phyloP scores from a whole-genome alignment of 2,329 filamentous ascomycete genomes.

The Paecilomyces dactylethromorphus region DNA sequence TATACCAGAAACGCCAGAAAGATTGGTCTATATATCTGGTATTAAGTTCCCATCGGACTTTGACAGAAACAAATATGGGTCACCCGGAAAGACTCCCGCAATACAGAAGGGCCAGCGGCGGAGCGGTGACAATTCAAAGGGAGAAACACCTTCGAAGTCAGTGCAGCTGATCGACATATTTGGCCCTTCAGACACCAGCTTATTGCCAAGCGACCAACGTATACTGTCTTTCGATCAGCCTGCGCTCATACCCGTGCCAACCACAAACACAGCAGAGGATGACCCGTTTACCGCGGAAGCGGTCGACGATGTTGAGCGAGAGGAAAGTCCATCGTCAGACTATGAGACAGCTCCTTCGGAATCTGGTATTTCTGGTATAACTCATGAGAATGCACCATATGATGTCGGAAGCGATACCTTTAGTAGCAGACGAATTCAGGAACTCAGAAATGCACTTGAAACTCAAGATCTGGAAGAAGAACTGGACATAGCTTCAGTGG shows the following conservation, averaged over 20 bases:
- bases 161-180: not conserved
- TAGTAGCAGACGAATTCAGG: not conserved
- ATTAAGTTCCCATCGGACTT: slow-evolving; percentile 3
- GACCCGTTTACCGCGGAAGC: not conserved
- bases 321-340: slow-evolving; percentile 3
- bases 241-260: slow-evolving; percentile 10
- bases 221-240: slow-evolving; percentile 12
- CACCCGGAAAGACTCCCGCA: not conserved
- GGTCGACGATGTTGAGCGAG: not conserved
- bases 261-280: not conserved
- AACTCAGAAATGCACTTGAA: not conserved
- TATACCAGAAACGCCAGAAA: slow-evolving; percentile 6
- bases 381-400: not conserved
- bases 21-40: not conserved
- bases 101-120: not conserved
- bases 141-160: not conserved
- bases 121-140: not conserved
- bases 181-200: not conserved
- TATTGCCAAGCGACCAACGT: not conserved
- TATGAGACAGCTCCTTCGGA: not conserved
- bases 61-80: slow-evolving; percentile 12
- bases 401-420: not conserved
- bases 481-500: not conserved
- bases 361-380: not conserved
- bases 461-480: not conserved